Base-by-base conservation (phyloP, 2,329 filamentous ascomycete species). In the Phaeosphaeriaceae sp. region DNA sequence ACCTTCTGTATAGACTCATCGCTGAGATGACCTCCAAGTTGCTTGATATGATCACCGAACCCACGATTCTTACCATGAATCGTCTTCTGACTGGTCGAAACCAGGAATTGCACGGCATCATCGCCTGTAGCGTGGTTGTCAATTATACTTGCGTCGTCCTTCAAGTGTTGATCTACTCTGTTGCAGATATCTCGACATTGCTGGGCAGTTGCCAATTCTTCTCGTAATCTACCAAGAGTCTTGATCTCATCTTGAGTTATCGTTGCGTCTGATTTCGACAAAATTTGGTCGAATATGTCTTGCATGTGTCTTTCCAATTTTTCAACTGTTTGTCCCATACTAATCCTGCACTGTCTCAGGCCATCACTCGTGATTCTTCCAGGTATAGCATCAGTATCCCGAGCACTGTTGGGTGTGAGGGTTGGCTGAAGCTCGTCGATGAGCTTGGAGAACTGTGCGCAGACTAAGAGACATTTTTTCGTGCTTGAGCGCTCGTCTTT, bases 1-100 rank as follows among this genome's bases (percentile, higher is more conserved):
- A 48, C 22, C 22, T 48, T 57, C 70, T 67, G 65, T 79, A 82
- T 26, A 72, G 77, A 11, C 77, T 24, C 6, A 42, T 64, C 64
- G 55, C 67, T 66, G n/a, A 66, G 59, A 49, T 66, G 43, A 22
- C 43, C 43, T 22, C 43, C 43, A 8, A 46, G 21, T 46, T 46
- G 43, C 54, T 46, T 55, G 51, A 58, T 63, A 13, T 48, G 35
- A 44, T 54, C 52, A 11, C 57, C 54, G 44, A 57, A 40, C 42
- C 54, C 57, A 43, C 57, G 51, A 26, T 63, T 63, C 23, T 60
- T 56, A 24, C 60, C 54, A 46, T 63, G 49, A 19, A 59, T 60
- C 30, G 57, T 63, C 54, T 60, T 59, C 17, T 55, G 50, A 19
- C 54, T 52, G 44, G 40, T 60, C 19, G 54, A 60, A 19, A 56